Evolutionary conservation across 108 stramenopile species (phyloP).

Genomic region (Nannochloropsis oceanica): DNA sequence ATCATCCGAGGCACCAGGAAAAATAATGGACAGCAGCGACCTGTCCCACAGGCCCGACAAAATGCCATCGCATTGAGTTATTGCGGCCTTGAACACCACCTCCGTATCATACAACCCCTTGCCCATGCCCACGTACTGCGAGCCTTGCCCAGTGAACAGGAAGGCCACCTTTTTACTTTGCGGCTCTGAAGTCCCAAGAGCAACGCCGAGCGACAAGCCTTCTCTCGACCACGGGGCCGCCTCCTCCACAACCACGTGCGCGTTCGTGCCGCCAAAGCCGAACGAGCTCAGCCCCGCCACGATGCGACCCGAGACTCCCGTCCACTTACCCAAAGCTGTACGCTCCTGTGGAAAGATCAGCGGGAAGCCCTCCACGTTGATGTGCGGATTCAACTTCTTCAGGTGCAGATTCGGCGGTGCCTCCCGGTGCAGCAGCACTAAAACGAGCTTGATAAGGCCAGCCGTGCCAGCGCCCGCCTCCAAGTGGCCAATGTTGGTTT

Average conservation of each 20-base stretch:
- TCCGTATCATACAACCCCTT: constrained; percentile 17
- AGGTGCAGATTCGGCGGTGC: constrained; percentile 33
- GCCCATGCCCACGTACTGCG: constrained; percentile 34
- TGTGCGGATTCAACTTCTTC: constrained; percentile 22
- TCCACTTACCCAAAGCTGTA: not conserved
- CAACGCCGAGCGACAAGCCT: not conserved
- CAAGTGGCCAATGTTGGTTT: constrained; percentile 42
- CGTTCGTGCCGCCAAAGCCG: constrained; percentile 41
- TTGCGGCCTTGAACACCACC: constrained; percentile 9
- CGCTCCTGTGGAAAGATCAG: constrained; percentile 1
- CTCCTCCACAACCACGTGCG: constrained; percentile 22
- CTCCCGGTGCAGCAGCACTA: constrained; percentile 18
- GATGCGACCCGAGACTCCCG: not conserved
- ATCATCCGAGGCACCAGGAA: not conserved
- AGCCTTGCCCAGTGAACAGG: constrained; percentile 40
- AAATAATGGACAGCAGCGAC: not conserved
- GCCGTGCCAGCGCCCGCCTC: constrained; percentile 40
- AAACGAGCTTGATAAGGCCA: constrained; percentile 29
- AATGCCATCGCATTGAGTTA: constrained; percentile 20
- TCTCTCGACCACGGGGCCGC: constrained; percentile 1
- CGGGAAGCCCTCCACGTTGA: constrained; percentile 19
- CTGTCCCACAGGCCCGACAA: not conserved
- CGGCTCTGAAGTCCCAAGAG: not conserved
- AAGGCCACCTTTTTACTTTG: constrained; percentile 20
- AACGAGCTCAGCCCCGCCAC: constrained; percentile 36